Conservation (phyloP, 352 stramenopile genomes). For the Pythium chondricola region DNA sequence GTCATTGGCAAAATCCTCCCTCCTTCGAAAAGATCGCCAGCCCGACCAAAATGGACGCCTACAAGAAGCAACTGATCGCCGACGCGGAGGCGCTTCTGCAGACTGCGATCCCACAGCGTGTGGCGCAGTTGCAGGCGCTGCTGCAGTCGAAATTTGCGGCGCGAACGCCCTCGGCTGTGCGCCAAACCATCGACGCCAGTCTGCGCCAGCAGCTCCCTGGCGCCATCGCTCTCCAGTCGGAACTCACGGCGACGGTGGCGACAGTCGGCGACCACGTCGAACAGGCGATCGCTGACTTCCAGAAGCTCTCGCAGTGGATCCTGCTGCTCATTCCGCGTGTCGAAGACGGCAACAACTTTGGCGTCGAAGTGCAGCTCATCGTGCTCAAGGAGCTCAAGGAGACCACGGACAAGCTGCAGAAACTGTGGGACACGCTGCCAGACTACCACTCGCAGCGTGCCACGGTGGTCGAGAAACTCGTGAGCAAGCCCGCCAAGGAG, state of each 20-base stretch:
- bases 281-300: slow-evolving; percentile 32
- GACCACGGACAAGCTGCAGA: slow-evolving; percentile 57
- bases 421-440: slow-evolving; percentile 62
- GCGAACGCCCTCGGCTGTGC: slow-evolving; percentile 35
- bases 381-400: slow-evolving; percentile 66
- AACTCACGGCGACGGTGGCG: slow-evolving; percentile 31
- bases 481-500: slow-evolving; percentile 55
- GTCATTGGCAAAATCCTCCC: not conserved
- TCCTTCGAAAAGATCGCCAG: not conserved
- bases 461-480: slow-evolving; percentile 64
- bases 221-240: slow-evolving; percentile 29
- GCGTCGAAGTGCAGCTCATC: slow-evolving; percentile 81
- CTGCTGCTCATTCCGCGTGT: slow-evolving; percentile 69
- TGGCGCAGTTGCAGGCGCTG: slow-evolving; percentile 36
- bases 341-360: slow-evolving; percentile 85
- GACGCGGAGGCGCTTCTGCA: slow-evolving; percentile 34
- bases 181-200: slow-evolving; percentile 25
- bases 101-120: slow-evolving; percentile 36
- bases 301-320: slow-evolving; percentile 67
- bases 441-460: slow-evolving; percentile 69
- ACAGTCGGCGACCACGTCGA: slow-evolving; percentile 54
- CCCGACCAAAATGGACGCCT: slow-evolving; percentile 71
- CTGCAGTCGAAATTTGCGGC: slow-evolving; percentile 38
- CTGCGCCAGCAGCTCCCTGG: slow-evolving; percentile 23
- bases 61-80: slow-evolving; percentile 32